A percentile compares a stretch with the other conserved stretches of the same genome.
phyloP scores from a whole-genome alignment of 2,329 filamentous ascomycete species.

The Alternaria incomplexa region DNA sequence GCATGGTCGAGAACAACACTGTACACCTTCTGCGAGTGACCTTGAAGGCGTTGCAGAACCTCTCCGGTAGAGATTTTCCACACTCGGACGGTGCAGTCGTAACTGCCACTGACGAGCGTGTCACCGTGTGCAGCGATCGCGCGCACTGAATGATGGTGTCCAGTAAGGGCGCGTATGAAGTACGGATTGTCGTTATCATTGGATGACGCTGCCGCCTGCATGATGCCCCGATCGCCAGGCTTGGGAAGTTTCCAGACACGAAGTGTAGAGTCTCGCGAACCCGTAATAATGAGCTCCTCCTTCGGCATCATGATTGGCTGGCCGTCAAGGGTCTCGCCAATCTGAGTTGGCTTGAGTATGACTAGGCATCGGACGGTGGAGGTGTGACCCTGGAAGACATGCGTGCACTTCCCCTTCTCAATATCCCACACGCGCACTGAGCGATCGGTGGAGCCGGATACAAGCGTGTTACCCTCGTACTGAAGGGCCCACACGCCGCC shows the following conservation, averaged over 20 bases:
- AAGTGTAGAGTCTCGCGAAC: constrained; percentile 91
- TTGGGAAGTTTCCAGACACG: constrained; percentile 93
- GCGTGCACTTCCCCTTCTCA: constrained; percentile 86
- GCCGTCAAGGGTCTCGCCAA: constrained; percentile 74
- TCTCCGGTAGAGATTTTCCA: constrained; percentile 98
- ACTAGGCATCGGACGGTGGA: constrained; percentile 96
- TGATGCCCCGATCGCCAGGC: constrained; percentile 76
- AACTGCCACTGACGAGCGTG: constrained; percentile 95
- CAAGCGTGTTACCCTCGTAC: constrained; percentile 92
- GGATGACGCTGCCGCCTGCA: constrained; percentile 76
- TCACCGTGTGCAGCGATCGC: constrained; percentile 95
- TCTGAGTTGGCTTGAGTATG: constrained; percentile 85
- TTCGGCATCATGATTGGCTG: constrained; percentile 86
- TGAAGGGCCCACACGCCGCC: constrained; percentile 97
- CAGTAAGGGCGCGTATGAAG: constrained; percentile 84
- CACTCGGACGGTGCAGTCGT: constrained; percentile 92
- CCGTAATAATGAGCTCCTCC: constrained; percentile 95
- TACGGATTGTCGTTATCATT: constrained; percentile 87
- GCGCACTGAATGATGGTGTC: constrained; percentile 91
- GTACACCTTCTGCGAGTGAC: constrained; percentile 93
- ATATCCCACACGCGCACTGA: constrained; percentile 99
- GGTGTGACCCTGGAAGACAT: constrained; percentile 96
- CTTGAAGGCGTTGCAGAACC: constrained; percentile 79
- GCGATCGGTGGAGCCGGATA: constrained; percentile 94
- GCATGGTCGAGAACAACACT: constrained; percentile 92